phyloP scores from a whole-genome alignment of 768 basidiomycete genomes.

The Podaxis pistillaris region DNA sequence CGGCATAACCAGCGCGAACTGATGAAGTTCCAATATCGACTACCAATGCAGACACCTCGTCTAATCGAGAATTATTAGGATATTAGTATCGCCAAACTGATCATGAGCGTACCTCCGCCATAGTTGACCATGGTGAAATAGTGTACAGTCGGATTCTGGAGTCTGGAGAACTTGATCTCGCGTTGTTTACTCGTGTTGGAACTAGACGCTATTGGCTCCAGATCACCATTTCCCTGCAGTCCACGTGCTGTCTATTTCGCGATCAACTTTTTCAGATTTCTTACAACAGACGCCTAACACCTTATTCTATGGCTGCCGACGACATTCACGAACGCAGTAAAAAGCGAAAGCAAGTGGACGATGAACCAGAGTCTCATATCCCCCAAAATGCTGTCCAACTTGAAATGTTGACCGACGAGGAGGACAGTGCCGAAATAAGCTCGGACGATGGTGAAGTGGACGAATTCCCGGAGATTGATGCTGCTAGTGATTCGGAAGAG shows the following conservation, averaged over 20 bases:
- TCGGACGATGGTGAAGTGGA: conserved; percentile 64
- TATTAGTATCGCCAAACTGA: background rate
- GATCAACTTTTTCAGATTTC: conserved; percentile 22
- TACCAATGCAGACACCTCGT: conserved; percentile 96
- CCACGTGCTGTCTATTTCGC: conserved; percentile 17
- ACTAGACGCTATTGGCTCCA: conserved; percentile 22
- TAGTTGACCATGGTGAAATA: conserved; percentile 70
- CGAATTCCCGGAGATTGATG: conserved; percentile 70
- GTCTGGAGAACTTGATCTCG: background rate
- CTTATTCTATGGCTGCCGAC: conserved; percentile 28
- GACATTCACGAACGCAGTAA: conserved; percentile 35
- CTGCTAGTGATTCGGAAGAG: conserved; percentile 51
- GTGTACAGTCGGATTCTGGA: background rate
- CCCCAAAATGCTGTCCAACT: conserved; percentile 45
- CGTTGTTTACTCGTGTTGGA: conserved; percentile 29
- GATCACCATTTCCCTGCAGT: conserved; percentile 12
- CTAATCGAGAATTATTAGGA: conserved; percentile 34
- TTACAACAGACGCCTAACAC: background rate
- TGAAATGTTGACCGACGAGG: conserved; percentile 78
- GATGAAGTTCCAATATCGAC: conserved; percentile 92
- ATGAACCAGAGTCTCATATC: conserved; percentile 33
- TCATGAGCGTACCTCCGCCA: conserved; percentile 66
- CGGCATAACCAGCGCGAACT: conserved; percentile 93
- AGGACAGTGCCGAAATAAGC: conserved; percentile 42
- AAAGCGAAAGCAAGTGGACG: conserved; percentile 59